Base-by-base conservation (phyloP, 352 stramenopile species). In the Pythium oligandrum region DNA sequence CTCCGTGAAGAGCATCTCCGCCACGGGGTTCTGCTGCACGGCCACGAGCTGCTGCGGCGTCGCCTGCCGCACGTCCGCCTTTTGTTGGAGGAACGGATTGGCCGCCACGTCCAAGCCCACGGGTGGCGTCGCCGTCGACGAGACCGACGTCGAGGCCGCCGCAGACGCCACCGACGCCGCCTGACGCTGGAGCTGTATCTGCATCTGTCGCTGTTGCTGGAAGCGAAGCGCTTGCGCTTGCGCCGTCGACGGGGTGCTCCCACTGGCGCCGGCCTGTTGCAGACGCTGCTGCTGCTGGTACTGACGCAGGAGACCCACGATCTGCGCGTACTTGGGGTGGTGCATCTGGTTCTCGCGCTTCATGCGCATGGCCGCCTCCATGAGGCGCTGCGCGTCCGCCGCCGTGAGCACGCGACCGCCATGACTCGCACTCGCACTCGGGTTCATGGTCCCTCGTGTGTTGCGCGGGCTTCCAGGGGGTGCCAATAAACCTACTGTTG, bases 251-350 rank as follows among this genome's bases (percentile, higher is more conserved):
- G 33, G 40, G 26, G 40, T 56, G 17, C 26, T 37, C 12, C 26
- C 12, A 12, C 9, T 51, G 9, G 43, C 43, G 9, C 17, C 40
- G 43, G 37, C 40, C 47, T 48, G 55, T 17, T 57, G 44, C 35
- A 61, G 64, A 42, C 44, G 57, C 46, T 71, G 68, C 26, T 72
- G 66, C 40, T 81, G 73, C 49, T 95, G 84, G 44, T 90, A 91
- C 60, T 91, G 75, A 31, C 79, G 78, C 53, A 95, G 64, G 4
- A 95, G 57, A 50, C 56, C 47, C 33, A 93, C 74, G 60, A 95
- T 92, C 67, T 93, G 85, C 55, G 83, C 64, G 67, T 95, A 95
- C 66, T 91, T 90, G 17, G 81, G 83, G 61, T 93, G 80, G 50
- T 64, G 53, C 51, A 84, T 93, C 51, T 92, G 78, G 35, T 86